Conservation (phyloP, 768 basidiomycete genomes). For the Hericium erinaceus region DNA sequence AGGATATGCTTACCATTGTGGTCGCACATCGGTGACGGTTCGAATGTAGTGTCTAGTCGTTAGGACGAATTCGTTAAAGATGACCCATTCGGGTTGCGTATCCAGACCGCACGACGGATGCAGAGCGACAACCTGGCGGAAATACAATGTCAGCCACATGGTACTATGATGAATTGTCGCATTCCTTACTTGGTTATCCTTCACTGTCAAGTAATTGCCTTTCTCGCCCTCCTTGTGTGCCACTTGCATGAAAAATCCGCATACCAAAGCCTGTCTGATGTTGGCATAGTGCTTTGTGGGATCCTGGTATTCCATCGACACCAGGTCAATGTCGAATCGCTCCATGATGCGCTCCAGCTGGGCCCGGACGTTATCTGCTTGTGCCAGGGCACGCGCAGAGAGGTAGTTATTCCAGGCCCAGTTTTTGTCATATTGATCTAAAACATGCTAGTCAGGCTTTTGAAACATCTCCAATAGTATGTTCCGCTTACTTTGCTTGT, state of each 20-base stretch:
- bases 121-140: conserved; percentile 48
- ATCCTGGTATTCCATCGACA: conserved; percentile 59
- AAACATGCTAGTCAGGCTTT: not conserved
- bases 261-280: conserved; percentile 76
- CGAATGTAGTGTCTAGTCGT: conserved; percentile 86
- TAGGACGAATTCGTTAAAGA: conserved; percentile 92
- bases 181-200: conserved; percentile 77
- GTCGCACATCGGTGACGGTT: conserved; percentile 77
- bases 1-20: conserved; percentile 62
- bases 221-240: conserved; percentile 94
- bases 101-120: conserved; percentile 88
- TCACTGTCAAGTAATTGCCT: conserved; percentile 80
- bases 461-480: not conserved
- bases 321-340: conserved; percentile 69
- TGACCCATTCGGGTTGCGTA: conserved; percentile 83
- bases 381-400: conserved; percentile 68
- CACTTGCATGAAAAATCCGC: conserved; percentile 97
- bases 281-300: conserved; percentile 41
- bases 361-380: conserved; percentile 89
- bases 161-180: not conserved
- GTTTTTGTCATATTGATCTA: conserved; percentile 68
- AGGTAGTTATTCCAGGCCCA: conserved; percentile 93
- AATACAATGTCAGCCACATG: not conserved
- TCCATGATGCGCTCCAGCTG: conserved; percentile 92
- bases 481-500: conserved; percentile 57